Evolutionary conservation across 2,329 filamentous ascomycete species (phyloP), one percentile per base, ranked within the genome.

Genomic region (Cyphellophora attinorum): DNA sequence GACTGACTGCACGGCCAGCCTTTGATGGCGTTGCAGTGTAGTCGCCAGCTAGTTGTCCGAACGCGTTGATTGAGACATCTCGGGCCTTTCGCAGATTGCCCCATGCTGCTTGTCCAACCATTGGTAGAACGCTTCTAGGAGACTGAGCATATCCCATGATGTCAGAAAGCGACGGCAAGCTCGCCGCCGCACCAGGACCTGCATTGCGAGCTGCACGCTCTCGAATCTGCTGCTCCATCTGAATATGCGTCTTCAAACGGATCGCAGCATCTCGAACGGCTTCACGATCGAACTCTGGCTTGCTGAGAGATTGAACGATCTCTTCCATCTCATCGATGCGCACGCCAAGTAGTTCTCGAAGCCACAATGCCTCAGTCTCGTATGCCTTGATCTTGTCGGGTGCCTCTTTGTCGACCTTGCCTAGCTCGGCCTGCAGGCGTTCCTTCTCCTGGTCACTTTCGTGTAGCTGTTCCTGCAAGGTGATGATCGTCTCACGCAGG

Each of bases 151-250:
- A 76, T 45, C 75, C 77, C 30, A 88, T 78, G 19, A 84, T 74
- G 30, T 81, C 80, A 1, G 85, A 81, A 27, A 94, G 73, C 27
- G 82, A 84, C 4, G 84, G 82, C 47, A 91, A 67, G 35, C 68
- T 74, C 40, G 64, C 58, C 13, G 68, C 61, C 41, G 79, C 69
- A 17, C 74, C 66, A 5, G 76, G 81, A 11, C 74, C 79, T 79
- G 35, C 81, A 78, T 16, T 31, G 14, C 15, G 13, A 61, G 84
- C 73, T 1, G 85, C 79, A 40, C 91, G 75, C 58, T 96, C 89
- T 33, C 85, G 84, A 60, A 95, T 88, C 56, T 94, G 85, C 55
- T 93, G 84, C 58, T 98, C 89, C 91, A 98, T 98, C 56, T 96
- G 85, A 21, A 98, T 68, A 52, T 94, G 95, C 11, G 91, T 85